Percentiles rank a stretch among this genome's conserved stretches.
These are phyloP conservation scores for Lactuca sativa DNA, from an alignment of 129 eudicot species.

Conservation along the genomic window DNA sequence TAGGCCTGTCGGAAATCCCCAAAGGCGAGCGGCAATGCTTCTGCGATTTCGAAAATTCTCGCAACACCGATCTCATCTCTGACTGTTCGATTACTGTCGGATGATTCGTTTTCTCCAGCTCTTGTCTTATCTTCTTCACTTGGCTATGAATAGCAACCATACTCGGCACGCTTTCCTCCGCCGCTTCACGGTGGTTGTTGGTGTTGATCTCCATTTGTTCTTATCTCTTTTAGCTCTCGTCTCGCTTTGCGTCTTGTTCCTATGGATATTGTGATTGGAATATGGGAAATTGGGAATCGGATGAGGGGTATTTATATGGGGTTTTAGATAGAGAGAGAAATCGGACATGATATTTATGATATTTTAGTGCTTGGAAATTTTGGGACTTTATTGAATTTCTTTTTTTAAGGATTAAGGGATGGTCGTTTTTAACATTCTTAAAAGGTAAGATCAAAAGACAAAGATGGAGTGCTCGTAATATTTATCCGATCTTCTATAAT, in stretches of 20 bases:
- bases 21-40: conserved; percentile 59
- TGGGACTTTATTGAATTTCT: background rate
- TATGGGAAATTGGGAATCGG: background rate
- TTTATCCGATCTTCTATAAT: background rate
- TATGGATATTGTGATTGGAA: conserved; percentile 10
- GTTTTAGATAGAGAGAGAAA: conserved; percentile 4
- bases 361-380: background rate
- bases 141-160: conserved; percentile 56
- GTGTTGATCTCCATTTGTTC: conserved; percentile 14
- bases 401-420: conserved; percentile 8
- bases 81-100: conserved; percentile 39
- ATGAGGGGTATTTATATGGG: conserved; percentile 21
- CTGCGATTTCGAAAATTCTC: conserved; percentile 39
- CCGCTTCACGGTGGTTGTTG: conserved; percentile 16
- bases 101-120: conserved; percentile 52
- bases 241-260: background rate
- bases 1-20: conserved; percentile 45
- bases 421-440: conserved; percentile 14
- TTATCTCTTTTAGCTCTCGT: background rate
- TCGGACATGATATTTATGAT: background rate
- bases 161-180: background rate
- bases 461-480: background rate
- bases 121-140: conserved; percentile 59
- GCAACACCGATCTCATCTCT: conserved; percentile 33
- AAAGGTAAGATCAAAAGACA: conserved; percentile 12